Evolutionary conservation across 805 yeast species (phyloP), one percentile per base, ranked within the genome.

Genomic region (Candida mattraensis): DNA sequence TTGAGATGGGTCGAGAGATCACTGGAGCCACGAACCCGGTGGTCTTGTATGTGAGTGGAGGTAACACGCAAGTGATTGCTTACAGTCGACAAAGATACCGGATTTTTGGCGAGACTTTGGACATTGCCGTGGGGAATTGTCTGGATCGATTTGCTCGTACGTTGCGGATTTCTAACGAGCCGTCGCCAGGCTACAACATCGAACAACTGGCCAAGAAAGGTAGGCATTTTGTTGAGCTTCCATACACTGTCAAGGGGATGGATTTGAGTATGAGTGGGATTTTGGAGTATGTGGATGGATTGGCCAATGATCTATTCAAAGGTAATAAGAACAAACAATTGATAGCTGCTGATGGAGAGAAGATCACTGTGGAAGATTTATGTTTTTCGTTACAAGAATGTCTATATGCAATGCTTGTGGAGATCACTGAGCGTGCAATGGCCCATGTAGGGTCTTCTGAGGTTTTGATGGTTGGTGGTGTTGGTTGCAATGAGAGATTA

Each of bases 191-290:
- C 2, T 93, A 87, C 63, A 93, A 93, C 56, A 93, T 93, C 47
- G 99, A 93, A 63, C 96, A 87, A 55, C 56, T 93, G 65, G 98
- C 99, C 12, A 86, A 80, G 49, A 70, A 73, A 54, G 82, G 81
- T 7, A 66, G 60, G 43, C 70, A 70, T 44, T 63, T 82, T 27
- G 85, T 91, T 2, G 81, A 78, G 29, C 65, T 93, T 25, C 99
- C 99, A 0, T 93, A 93, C 56, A 91, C 99, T 0, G 99, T 93
- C 11, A 93, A 93, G 60, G 99, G 99, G 3, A 93, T 93, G 99
- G 99, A 93, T 60, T 55, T 93, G 39, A 85, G 95, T 32, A 87
- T 93, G 96, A 84, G 95, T 48, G 99, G 99, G 7, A 87, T 93
- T 27, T 64, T 93, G 40, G 97, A 89, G 11, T 79, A 76, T 54